Conservation (phyloP, 2,329 filamentous ascomycete species). For the Fusarium lyarnte region DNA sequence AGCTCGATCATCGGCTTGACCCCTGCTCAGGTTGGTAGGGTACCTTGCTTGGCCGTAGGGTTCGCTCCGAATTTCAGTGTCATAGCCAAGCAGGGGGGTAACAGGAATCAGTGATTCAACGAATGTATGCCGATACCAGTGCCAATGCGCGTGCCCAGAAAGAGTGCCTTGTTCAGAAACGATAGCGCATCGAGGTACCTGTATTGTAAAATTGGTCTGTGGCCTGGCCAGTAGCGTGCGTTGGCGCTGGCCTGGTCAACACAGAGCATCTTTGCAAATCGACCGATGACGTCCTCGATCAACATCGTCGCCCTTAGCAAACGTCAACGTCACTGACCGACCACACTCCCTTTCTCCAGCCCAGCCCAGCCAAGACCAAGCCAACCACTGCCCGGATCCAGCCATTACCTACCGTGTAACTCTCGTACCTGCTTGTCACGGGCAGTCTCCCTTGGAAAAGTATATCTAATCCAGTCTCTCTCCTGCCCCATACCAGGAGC, state of each 20-base stretch:
- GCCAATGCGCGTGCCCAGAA: not conserved
- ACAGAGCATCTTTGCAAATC: slow-evolving; percentile 20
- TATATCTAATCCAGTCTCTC: slow-evolving; percentile 43
- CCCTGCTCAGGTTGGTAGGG: slow-evolving; percentile 18
- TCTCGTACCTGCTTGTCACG: slow-evolving; percentile 32
- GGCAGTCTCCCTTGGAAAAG: slow-evolving; percentile 18
- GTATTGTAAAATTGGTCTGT: not conserved
- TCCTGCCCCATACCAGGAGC: slow-evolving; percentile 1
- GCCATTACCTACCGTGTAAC: slow-evolving; percentile 23
- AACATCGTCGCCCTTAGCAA: slow-evolving; percentile 42
- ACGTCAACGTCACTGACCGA: slow-evolving; percentile 51
- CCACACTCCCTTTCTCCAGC: slow-evolving; percentile 19
- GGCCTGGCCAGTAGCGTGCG: slow-evolving; percentile 6
- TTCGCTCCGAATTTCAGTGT: slow-evolving; percentile 23
- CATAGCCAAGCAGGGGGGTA: slow-evolving; percentile 14
- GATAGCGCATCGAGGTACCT: slow-evolving; percentile 8
- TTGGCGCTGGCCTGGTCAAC: slow-evolving; percentile 19
- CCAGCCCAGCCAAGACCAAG: not conserved
- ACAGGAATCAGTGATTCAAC: slow-evolving; percentile 23
- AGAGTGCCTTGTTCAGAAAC: slow-evolving; percentile 13
- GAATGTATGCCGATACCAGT: slow-evolving; percentile 6
- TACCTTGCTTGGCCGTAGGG: slow-evolving; percentile 28
- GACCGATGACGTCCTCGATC: slow-evolving; percentile 49
- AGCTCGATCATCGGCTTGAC: slow-evolving; percentile 15
- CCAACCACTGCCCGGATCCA: slow-evolving; percentile 29